A percentile compares a stretch with the other conserved stretches of the same genome.
Conservation (phyloP, 192 early-diverging fungal species). For the Lobosporangium transversale region DNA sequence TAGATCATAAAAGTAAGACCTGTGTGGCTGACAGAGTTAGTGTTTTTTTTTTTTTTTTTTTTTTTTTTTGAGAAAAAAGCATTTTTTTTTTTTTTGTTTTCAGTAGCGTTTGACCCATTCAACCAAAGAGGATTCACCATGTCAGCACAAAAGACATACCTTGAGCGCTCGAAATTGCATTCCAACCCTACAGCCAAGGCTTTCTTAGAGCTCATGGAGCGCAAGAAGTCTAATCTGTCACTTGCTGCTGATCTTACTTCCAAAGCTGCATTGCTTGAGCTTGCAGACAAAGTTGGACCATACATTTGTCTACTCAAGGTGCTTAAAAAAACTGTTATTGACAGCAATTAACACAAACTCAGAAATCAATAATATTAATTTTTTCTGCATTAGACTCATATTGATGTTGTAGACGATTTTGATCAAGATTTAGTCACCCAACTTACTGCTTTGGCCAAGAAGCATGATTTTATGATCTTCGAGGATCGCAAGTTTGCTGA, state of each 20-base stretch:
- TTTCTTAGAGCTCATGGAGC: constrained; percentile 86
- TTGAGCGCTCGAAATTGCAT: constrained; percentile 72
- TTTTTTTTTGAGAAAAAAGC: too few relatives aligned
- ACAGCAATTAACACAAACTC: not conserved
- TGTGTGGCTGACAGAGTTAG: too few relatives aligned
- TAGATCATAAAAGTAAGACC: too few relatives aligned
- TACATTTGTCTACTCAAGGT: constrained; percentile 96
- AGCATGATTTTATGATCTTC: constrained; percentile 97
- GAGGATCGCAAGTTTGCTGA: constrained; percentile 99
- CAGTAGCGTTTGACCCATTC: too few relatives aligned
- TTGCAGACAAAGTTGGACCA: constrained; percentile 92
- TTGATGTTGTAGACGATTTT: constrained; percentile 95
- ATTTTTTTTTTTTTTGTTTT: too few relatives aligned
- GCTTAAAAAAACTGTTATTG: constrained; percentile 6
- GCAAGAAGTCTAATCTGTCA: constrained; percentile 91
- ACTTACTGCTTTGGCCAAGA: constrained; percentile 77
- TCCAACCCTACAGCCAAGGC: constrained; percentile 78
- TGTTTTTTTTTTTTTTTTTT: too few relatives aligned
- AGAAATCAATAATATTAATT: not conserved
- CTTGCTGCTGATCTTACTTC: constrained; percentile 91
- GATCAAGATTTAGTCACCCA: constrained; percentile 81
- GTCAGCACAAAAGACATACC: constrained; percentile 65
- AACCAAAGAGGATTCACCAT: not conserved
- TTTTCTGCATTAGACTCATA: constrained; percentile 78
- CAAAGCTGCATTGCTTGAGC: constrained; percentile 85